These are phyloP conservation scores for Phragmites australis DNA, from an alignment of 176 grass and related monocot genomes.

Conservation along the genomic window DNA sequence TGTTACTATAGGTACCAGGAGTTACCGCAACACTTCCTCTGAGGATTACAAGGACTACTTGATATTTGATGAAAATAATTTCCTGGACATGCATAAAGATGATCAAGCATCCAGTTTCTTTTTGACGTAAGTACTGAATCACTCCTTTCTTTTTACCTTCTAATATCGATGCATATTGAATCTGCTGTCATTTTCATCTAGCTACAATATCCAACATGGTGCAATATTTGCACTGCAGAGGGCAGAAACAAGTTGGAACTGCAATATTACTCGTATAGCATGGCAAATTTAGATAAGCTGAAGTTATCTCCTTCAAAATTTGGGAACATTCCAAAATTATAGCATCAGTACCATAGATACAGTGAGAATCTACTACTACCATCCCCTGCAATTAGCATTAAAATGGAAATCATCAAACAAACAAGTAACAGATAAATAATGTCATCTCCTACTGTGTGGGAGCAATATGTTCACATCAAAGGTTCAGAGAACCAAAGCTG, in stretches of 20 bases:
- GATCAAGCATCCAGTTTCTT: conserved; percentile 47
- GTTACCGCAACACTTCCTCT: background rate
- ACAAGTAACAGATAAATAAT: background rate
- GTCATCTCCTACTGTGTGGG: background rate
- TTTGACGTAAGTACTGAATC: conserved; percentile 47
- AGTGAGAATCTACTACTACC: background rate
- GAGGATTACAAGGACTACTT: conserved; percentile 36
- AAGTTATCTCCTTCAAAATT: background rate
- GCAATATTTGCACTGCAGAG: background rate
- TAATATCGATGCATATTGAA: background rate
- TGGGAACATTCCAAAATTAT: background rate
- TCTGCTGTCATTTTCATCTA: background rate
- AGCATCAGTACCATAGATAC: background rate
- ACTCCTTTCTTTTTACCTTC: background rate
- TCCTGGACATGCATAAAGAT: conserved; percentile 29
- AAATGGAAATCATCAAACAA: background rate
- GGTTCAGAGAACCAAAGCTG: background rate
- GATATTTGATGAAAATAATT: conserved; percentile 35
- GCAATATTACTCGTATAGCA: background rate
- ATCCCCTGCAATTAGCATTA: background rate
- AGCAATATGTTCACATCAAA: background rate
- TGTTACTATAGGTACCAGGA: conserved; percentile 35
- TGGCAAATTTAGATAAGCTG: background rate
- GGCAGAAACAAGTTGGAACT: background rate
- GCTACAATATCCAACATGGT: background rate